These are phyloP conservation scores for Priceomyces medius DNA, from an alignment of 805 yeast genomes.

Conservation along the genomic window DNA sequence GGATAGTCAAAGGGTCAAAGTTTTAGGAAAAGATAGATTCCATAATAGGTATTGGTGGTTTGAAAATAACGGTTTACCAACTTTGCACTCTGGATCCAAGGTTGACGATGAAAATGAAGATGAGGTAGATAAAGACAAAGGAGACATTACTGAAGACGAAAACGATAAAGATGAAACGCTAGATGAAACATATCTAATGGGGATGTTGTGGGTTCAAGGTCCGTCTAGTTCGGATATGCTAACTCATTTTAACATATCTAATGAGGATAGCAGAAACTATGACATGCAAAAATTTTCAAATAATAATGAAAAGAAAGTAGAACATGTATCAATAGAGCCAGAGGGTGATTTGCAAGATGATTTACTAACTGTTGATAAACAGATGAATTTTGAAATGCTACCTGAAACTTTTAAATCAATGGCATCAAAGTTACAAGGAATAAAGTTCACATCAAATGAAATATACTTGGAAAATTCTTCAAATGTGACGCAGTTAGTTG, in stretches of 20 bases:
- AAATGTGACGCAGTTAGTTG: constrained; percentile 4
- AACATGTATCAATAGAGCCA: constrained; percentile 8
- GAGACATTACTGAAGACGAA: constrained; percentile 30
- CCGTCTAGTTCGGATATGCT: constrained; percentile 55
- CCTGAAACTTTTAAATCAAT: constrained; percentile 22
- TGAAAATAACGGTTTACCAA: constrained; percentile 79
- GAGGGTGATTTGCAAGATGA: constrained; percentile 18
- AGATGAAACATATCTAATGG: constrained; percentile 70
- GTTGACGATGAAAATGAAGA: constrained; percentile 46
- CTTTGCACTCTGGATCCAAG: constrained; percentile 35
- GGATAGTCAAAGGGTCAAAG: constrained; percentile 74
- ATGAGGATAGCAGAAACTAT: constrained; percentile 6
- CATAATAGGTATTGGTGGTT: constrained; percentile 96
- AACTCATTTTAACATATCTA: constrained; percentile 17
- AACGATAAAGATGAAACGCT: constrained; percentile 46
- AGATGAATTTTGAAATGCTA: constrained; percentile 23
- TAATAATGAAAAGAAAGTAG: constrained; percentile 18
- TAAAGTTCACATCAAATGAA: constrained; percentile 24
- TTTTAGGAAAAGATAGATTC: constrained; percentile 78
- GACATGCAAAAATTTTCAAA: too few relatives aligned
- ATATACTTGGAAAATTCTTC: constrained; percentile 11
- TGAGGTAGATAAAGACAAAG: constrained; percentile 22
- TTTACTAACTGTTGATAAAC: constrained; percentile 12
- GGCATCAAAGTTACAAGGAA: constrained; percentile 26
- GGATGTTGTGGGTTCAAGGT: constrained; percentile 89